Evolutionary conservation across 2,329 filamentous ascomycete species (phyloP), one percentile per base, ranked within the genome.

Genomic region (Calycina herbarum): DNA sequence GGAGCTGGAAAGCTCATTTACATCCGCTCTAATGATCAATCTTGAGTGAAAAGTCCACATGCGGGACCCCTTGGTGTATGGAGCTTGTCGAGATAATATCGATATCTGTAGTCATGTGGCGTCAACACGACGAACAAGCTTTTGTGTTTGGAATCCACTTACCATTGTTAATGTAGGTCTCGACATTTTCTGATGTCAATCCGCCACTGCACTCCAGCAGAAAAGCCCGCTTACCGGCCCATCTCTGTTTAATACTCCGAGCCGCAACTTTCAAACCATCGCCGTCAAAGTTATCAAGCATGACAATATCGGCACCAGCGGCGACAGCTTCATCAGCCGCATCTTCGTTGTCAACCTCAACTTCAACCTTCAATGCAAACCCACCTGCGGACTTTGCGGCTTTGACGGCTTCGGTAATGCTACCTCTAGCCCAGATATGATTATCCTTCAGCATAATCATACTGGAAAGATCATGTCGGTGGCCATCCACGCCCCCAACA

Each of bases 391-490:
- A 84, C 77, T 92, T 92, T 29, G 95, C 95, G 1, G 94, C 92
- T 51, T 82, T 82, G 29, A 99, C 94, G 5, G 95, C 95, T 27
- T 91, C 87, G 1, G 90, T 88, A 77, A 99, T 98, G 76, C 90
- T 92, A 31, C 90, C 90, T 63, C 91, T 89, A 68, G 92, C 93
- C 90, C 94, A 97, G 65, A 99, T 90, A 79, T 99, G 95, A 79
- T 99, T 99, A 79, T 99, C 95, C 82, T 99, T 99, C 70, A 99
- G 84, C 95, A 99, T 99, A 64, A 94, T 94, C 95, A 99, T 98
- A 70, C 89, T 86, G 77, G 88, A 91, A 64, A 99, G 82, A 77
- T 99, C 95, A 79, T 97, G 92, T 38, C 95, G 84, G 78, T 99
- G 95, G 2, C 89, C 87, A 79, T 99, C 95, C 17, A 93, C 94